A percentile compares a stretch with the other conserved stretches of the same genome.
Evolutionary conservation across 1,284 basidiomycete genomes (phyloP).

Genomic region (Wallemia ichthyophaga): DNA sequence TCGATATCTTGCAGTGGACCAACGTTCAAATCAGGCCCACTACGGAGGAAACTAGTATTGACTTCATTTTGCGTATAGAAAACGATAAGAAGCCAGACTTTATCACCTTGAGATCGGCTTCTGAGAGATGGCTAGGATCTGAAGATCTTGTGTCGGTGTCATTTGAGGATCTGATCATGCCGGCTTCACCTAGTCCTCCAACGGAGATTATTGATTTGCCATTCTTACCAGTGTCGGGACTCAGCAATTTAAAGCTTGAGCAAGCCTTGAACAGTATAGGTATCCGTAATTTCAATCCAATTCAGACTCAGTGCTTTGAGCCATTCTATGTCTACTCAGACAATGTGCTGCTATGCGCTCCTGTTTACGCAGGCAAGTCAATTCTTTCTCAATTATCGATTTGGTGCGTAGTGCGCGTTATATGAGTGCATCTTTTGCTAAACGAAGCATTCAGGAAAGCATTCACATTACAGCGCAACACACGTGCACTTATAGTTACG

Average conservation of each 20-base stretch:
- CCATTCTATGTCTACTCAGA: constrained; percentile 35
- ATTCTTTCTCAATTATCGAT: constrained; percentile 35
- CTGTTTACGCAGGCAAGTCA: constrained; percentile 54
- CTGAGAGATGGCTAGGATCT: constrained; percentile 79
- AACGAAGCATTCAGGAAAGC: constrained; percentile 15
- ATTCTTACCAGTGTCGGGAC: constrained; percentile 30
- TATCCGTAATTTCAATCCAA: constrained; percentile 36
- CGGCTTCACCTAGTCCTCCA: constrained; percentile 29
- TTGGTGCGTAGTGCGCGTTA: constrained; percentile 24
- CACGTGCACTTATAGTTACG: neutral
- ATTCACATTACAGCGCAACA: neutral
- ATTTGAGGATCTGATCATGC: constrained; percentile 46
- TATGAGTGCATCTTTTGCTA: neutral
- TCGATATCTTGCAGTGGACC: constrained; percentile 52
- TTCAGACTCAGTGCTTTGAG: constrained; percentile 81
- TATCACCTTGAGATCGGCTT: constrained; percentile 44
- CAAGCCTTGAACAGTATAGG: constrained; percentile 21
- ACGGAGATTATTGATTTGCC: constrained; percentile 50
- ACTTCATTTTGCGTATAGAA: constrained; percentile 50
- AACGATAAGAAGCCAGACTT: constrained; percentile 26
- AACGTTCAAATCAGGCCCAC: constrained; percentile 37
- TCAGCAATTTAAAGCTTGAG: constrained; percentile 22
- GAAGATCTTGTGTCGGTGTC: constrained; percentile 39
- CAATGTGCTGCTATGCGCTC: constrained; percentile 52
- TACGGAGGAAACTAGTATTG: constrained; percentile 28